phyloP scores from a whole-genome alignment of 495 filamentous ascomycete species.

The Penicillium dipodomyicola region DNA sequence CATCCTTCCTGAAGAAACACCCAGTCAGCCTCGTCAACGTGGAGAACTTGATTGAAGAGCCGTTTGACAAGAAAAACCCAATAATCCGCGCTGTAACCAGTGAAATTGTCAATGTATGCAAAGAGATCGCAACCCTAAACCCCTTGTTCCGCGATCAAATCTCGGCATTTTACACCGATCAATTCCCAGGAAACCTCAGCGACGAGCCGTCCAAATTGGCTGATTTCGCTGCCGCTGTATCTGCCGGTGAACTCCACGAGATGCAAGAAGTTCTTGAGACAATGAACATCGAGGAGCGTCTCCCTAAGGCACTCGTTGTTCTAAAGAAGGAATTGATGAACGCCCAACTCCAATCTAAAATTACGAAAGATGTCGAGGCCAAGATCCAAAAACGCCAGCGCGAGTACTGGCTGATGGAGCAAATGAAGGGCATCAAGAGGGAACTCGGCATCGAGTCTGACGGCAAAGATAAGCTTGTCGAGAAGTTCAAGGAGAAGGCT shows the following conservation, averaged over 20 bases:
- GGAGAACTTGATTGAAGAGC: constrained; percentile 85
- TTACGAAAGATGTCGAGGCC: constrained; percentile 94
- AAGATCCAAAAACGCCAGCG: constrained; percentile 98
- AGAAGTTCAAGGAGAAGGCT: constrained; percentile 95
- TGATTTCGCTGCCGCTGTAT: constrained; percentile 95
- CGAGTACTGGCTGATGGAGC: constrained; percentile 99
- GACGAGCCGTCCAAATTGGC: constrained; percentile 92
- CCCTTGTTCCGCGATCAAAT: constrained; percentile 97
- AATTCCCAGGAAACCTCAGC: constrained; percentile 89
- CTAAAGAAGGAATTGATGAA: constrained; percentile 98
- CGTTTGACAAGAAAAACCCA: constrained; percentile 81
- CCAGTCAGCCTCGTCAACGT: constrained; percentile 91
- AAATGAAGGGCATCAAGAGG: constrained; percentile 97
- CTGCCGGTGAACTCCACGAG: constrained; percentile 83
- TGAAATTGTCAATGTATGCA: constrained; percentile 98
- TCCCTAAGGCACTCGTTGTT: constrained; percentile 85
- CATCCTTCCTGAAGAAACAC: constrained; percentile 85
- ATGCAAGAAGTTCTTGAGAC: constrained; percentile 90
- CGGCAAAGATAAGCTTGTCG: constrained; percentile 95
- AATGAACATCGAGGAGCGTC: constrained; percentile 82
- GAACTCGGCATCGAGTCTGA: constrained; percentile 96
- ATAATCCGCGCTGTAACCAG: constrained; percentile 87
- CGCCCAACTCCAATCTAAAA: constrained; percentile 93
- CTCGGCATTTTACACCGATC: constrained; percentile 91
- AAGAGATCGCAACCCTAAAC: constrained; percentile 90